phyloP scores from a whole-genome alignment of 306 rosid genomes.

The Cercis canadensis region DNA sequence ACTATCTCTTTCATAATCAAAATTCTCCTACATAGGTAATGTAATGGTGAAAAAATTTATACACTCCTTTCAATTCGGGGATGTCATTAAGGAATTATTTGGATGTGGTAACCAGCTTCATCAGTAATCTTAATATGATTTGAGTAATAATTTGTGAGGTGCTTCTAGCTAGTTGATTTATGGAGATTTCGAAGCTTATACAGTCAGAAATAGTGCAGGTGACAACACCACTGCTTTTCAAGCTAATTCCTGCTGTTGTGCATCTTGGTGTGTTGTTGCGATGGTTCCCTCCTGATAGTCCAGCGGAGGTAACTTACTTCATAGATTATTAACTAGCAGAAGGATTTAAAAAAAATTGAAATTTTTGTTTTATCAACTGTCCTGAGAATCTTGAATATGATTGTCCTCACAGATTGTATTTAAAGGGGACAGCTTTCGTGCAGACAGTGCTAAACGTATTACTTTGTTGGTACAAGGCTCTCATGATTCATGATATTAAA shows the following conservation, averaged over 20 bases:
- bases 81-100: neutral
- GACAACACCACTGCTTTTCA: slow-evolving; percentile 98
- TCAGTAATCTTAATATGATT: slow-evolving; percentile 29
- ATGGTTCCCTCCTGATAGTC: slow-evolving; percentile 85
- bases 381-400: slow-evolving; percentile 41
- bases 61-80: neutral
- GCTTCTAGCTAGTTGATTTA: slow-evolving; percentile 22
- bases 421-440: slow-evolving; percentile 74
- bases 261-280: slow-evolving; percentile 80
- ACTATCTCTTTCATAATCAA: neutral
- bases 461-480: slow-evolving; percentile 73
- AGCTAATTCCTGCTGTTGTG: slow-evolving; percentile 87
- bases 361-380: slow-evolving; percentile 33
- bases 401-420: slow-evolving; percentile 67
- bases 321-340: slow-evolving; percentile 10
- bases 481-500: slow-evolving; percentile 73
- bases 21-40: neutral
- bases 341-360: slow-evolving; percentile 15
- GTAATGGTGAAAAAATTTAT: neutral
- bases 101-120: slow-evolving; percentile 20
- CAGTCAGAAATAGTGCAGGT: slow-evolving; percentile 60
- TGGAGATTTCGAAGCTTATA: slow-evolving; percentile 38
- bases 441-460: slow-evolving; percentile 80
- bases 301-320: slow-evolving; percentile 62
- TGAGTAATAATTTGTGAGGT: slow-evolving; percentile 16